These are phyloP conservation scores for Leccinum arenicola DNA, from an alignment of 768 basidiomycete species.

Conservation along the genomic window DNA sequence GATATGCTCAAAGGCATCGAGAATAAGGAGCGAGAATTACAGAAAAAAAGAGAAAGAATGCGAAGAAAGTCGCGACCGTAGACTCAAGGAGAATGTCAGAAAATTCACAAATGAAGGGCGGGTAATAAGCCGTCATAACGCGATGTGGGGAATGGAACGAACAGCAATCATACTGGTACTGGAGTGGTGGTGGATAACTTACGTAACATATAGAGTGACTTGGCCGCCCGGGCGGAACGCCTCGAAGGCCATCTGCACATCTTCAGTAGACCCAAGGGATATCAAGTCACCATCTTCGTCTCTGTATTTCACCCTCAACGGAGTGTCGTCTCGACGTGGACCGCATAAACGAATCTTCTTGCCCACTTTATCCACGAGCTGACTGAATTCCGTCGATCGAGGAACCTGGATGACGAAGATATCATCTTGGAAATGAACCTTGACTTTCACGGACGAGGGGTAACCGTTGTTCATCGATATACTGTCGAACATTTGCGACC, in stretches of 20 bases:
- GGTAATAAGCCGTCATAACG: slow-evolving; percentile 2
- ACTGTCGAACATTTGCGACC: slow-evolving; percentile 53
- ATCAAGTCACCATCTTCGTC: slow-evolving; percentile 94
- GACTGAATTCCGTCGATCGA: slow-evolving; percentile 71
- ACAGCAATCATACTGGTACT: neutral
- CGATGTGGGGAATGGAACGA: neutral
- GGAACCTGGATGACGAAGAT: slow-evolving; percentile 93
- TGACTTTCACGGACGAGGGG: slow-evolving; percentile 72
- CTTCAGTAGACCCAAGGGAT: slow-evolving; percentile 84
- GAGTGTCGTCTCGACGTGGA: slow-evolving; percentile 73
- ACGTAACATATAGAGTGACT: slow-evolving; percentile 79
- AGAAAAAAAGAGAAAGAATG: slow-evolving; percentile 12
- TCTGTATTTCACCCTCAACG: slow-evolving; percentile 81
- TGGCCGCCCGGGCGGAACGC: slow-evolving; percentile 75
- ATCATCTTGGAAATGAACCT: slow-evolving; percentile 93
- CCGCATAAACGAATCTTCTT: slow-evolving; percentile 93
- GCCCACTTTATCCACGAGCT: slow-evolving; percentile 86
- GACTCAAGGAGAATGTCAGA: slow-evolving; percentile 18
- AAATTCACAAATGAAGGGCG: slow-evolving; percentile 10
- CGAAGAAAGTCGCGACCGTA: neutral
- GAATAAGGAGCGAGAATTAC: slow-evolving; percentile 14
- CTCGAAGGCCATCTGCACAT: slow-evolving; percentile 93
- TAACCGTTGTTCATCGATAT: slow-evolving; percentile 31
- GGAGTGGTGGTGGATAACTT: slow-evolving; percentile 22
- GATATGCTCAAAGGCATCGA: slow-evolving; percentile 22